phyloP scores from a whole-genome alignment of 306 rosid genomes.

The Rosa chinensis region DNA sequence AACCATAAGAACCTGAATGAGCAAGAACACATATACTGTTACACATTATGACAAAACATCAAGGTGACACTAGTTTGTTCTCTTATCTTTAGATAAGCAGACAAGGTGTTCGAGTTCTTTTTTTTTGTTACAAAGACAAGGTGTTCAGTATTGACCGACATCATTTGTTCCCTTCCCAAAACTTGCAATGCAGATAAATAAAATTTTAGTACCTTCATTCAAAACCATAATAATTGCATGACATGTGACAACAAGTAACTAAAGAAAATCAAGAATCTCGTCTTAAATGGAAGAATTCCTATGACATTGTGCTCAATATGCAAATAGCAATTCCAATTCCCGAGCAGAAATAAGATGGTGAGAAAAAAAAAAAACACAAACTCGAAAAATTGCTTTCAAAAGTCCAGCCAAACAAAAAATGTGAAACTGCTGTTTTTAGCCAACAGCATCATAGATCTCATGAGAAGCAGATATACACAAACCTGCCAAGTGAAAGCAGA shows the following conservation, averaged over 20 bases:
- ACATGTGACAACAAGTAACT: not conserved
- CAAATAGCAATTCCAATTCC: not conserved
- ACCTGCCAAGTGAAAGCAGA: conserved; percentile 95
- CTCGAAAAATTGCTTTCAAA: not conserved
- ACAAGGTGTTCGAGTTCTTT: not conserved
- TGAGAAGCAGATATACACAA: conserved; percentile 27
- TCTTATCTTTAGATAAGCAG: not conserved
- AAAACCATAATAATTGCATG: not conserved
- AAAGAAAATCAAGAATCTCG: not conserved
- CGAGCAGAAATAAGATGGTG: not conserved
- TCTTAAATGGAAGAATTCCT: not conserved
- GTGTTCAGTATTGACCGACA: not conserved
- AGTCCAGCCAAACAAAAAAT: not conserved
- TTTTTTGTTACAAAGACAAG: not conserved
- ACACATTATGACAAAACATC: not conserved
- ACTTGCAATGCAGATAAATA: not conserved
- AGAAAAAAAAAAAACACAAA: not conserved
- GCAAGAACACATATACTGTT: not conserved
- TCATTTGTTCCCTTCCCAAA: not conserved
- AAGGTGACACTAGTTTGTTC: not conserved
- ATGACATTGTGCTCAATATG: not conserved
- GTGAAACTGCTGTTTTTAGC: not conserved
- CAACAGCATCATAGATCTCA: not conserved
- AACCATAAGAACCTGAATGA: conserved; percentile 2
- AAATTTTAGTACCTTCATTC: not conserved